Percentiles rank a stretch among this genome's conserved stretches.
phyloP scores from a whole-genome alignment of 805 yeast genomes.

The Ogataea saltuana region DNA sequence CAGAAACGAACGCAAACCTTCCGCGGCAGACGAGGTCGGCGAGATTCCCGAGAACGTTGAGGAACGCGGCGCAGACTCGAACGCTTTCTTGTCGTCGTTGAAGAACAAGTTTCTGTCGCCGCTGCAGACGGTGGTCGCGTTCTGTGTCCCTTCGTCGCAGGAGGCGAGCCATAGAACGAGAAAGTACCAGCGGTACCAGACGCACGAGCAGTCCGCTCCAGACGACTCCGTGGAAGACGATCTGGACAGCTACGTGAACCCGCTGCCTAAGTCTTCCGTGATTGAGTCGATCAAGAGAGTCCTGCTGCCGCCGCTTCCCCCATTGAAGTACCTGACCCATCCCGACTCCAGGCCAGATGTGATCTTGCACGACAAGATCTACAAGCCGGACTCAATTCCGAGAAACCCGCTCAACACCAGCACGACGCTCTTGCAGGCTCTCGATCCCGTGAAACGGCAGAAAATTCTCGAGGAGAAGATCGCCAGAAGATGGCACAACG shows the following conservation, averaged over 20 bases:
- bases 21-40: constrained; percentile 21
- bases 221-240: constrained; percentile 15
- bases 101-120: constrained; percentile 37
- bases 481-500: constrained; percentile 85
- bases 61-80: background rate
- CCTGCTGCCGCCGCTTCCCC: constrained; percentile 79
- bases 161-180: constrained; percentile 13
- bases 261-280: constrained; percentile 71
- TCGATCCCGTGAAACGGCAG: constrained; percentile 41
- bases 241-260: constrained; percentile 11
- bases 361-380: constrained; percentile 81
- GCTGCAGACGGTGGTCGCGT: constrained; percentile 44
- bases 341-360: constrained; percentile 62
- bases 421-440: constrained; percentile 23
- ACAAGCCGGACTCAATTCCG: constrained; percentile 58
- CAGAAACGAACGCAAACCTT: background rate
- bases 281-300: constrained; percentile 76
- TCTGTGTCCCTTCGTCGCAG: constrained; percentile 42
- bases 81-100: constrained; percentile 16
- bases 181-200: constrained; percentile 36
- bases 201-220: constrained; percentile 16
- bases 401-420: constrained; percentile 30
- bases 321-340: constrained; percentile 61
- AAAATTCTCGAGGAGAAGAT: constrained; percentile 69
- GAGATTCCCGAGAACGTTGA: constrained; percentile 35